A percentile compares a stretch with the other conserved stretches of the same genome.
phyloP scores from a whole-genome alignment of 169 alveolate genomes.

The Plasmodium reichenowi region DNA sequence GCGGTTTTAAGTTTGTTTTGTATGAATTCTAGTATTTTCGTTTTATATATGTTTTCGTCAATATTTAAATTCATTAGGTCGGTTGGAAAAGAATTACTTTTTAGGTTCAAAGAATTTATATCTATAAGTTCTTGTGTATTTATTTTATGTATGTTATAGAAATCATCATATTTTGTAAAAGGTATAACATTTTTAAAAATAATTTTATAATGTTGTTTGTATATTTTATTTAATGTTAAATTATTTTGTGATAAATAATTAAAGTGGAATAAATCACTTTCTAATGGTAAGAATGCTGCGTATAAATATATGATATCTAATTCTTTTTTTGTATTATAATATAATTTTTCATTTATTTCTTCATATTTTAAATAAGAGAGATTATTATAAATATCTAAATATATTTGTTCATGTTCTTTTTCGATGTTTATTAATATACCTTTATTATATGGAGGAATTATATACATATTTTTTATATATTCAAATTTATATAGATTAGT shows the following conservation, averaged over 20 bases:
- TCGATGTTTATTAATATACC: constrained; percentile 43
- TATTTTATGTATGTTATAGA: not conserved
- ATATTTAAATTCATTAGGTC: not conserved
- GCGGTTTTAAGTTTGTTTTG: constrained; percentile 19
- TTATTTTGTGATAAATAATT: constrained; percentile 51
- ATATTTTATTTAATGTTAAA: constrained; percentile 32
- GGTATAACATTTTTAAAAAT: constrained; percentile 52
- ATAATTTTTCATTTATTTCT: not conserved
- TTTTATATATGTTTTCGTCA: constrained; percentile 1
- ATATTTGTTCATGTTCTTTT: constrained; percentile 18
- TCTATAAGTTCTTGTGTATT: not conserved
- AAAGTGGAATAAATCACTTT: constrained; percentile 41
- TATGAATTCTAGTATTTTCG: constrained; percentile 22
- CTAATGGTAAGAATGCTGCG: constrained; percentile 66
- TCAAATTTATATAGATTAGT: constrained; percentile 9
- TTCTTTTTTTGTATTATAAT: constrained; percentile 30
- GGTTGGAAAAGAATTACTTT: not conserved
- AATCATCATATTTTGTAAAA: constrained; percentile 57
- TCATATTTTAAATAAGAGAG: constrained; percentile 2
- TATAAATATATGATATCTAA: constrained; percentile 27
- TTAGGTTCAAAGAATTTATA: constrained; percentile 10
- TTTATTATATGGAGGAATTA: constrained; percentile 71
- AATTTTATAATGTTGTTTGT: constrained; percentile 11
- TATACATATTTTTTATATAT: constrained; percentile 14
- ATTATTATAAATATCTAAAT: constrained; percentile 6